These are phyloP conservation scores for Extremus antarcticus DNA, from an alignment of 495 filamentous ascomycete genomes.

Conservation along the genomic window DNA sequence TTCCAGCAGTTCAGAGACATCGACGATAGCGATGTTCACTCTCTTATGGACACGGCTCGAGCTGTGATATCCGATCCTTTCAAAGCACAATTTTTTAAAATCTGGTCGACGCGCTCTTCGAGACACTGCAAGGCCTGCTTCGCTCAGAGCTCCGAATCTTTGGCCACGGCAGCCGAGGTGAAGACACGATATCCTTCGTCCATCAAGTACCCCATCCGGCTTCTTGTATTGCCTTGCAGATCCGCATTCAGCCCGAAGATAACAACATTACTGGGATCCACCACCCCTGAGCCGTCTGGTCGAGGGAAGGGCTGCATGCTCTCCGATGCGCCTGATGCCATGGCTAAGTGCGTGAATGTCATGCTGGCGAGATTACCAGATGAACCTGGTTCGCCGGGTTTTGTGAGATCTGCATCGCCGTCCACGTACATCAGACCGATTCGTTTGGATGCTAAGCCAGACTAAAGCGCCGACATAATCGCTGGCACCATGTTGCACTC, in stretches of 20 bases:
- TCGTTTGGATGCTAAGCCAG: slow-evolving; percentile 4
- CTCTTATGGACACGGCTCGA: no score
- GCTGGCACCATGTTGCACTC: slow-evolving; percentile 14
- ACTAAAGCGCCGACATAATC: slow-evolving; percentile 13
- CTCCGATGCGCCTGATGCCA: slow-evolving; percentile 12
- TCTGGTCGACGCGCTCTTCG: not conserved
- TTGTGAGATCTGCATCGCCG: slow-evolving; percentile 11
- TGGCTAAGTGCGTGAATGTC: slow-evolving; percentile 17
- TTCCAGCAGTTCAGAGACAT: no score
- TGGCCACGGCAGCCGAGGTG: slow-evolving; percentile 10
- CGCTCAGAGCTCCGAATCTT: not conserved
- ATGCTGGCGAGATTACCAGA: slow-evolving; percentile 17
- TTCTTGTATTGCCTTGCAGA: slow-evolving; percentile 11
- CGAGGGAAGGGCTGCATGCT: slow-evolving; percentile 15
- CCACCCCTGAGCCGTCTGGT: slow-evolving; percentile 10
- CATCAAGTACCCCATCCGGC: slow-evolving; percentile 15
- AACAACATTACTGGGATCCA: slow-evolving; percentile 14
- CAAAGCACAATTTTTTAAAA: not conserved
- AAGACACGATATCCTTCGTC: slow-evolving; percentile 15
- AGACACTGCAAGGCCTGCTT: slow-evolving; percentile 6
- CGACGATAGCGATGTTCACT: no score
- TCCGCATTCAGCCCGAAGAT: slow-evolving; percentile 13
- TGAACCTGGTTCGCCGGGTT: slow-evolving; percentile 6
- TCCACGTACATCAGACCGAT: slow-evolving; percentile 16
- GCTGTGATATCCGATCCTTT: not conserved